Base-by-base conservation (phyloP, 2,329 filamentous ascomycete species). In the Aspergillus japonicus region DNA sequence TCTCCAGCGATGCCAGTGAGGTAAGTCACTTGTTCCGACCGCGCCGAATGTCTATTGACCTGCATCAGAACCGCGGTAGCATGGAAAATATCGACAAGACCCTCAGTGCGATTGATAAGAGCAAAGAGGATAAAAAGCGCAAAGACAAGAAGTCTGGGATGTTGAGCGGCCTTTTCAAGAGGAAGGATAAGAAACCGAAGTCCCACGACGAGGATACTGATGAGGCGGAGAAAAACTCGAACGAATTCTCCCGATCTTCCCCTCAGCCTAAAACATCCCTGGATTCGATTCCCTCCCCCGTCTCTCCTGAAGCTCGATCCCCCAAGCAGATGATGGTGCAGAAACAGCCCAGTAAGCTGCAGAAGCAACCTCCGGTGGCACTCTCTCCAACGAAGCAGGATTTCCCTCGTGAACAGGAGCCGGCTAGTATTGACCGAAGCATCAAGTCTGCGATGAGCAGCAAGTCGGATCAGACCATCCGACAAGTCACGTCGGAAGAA, bases 81-180 rank as follows among this genome's bases (percentile, higher is more conserved):
- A 80, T 96, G 50, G 92, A 96, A 64, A 88, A 87, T 59, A 82
- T 91, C 54, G 89, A 92, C 59, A 92, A 90, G 77, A 83, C 85
- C 24, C 79, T 85, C 35, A 82, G 85, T 2, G 81, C 81, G 16
- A 77, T 81, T 23, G 90, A 92, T 47, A 86, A 85, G 69, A 77
- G 62, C 56, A 90, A 90, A 74, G 89, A 94, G 52, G 89, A 91
- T 66, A 90, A 89, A 76, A 91, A 87, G 73, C 88, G 86, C 74
- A 92, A 87, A 67, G 84, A 84, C 62, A 89, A 89, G 78, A 89
- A 91, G 71, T 80, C 84, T 5, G 86, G 87, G 52, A 90, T 90
- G 85, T 83, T 91, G 50, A 89, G 87, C 68, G 88, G 87, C 5
- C 76, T 88, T 6, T 88, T 88, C 77, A 88, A 88, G 67, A 81